phyloP scores from a whole-genome alignment of 2,329 filamentous ascomycete species.

The Neofusicoccum sp. region DNA sequence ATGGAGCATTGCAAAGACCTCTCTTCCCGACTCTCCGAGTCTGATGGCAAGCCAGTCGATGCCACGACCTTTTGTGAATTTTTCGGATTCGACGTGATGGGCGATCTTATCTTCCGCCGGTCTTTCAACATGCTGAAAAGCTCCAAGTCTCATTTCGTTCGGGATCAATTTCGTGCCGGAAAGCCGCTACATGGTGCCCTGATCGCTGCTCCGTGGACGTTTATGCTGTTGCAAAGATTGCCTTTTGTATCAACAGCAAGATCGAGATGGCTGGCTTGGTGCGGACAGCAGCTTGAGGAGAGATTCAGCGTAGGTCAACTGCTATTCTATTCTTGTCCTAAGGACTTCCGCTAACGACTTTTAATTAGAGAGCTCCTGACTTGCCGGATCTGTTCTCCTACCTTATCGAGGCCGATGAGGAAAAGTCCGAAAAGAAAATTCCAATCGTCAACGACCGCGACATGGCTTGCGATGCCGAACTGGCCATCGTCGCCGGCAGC shows the following conservation, averaged over 20 bases:
- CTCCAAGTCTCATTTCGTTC: conserved; percentile 41
- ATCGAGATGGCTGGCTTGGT: background rate
- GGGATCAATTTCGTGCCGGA: conserved; percentile 40
- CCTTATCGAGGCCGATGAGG: conserved; percentile 46
- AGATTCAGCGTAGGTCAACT: background rate
- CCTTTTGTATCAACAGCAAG: background rate
- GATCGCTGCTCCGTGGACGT: background rate
- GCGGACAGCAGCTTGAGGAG: background rate
- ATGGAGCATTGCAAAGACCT: background rate
- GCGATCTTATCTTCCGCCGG: conserved; percentile 47
- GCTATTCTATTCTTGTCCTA: too few relatives aligned
- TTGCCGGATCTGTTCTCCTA: conserved; percentile 49
- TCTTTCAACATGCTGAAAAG: conserved; percentile 45
- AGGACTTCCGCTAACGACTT: too few relatives aligned
- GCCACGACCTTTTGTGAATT: conserved; percentile 28
- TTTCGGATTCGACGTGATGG: conserved; percentile 54
- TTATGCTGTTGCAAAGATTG: conserved; percentile 42
- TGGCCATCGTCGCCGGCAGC: conserved; percentile 50
- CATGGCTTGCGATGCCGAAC: conserved; percentile 49
- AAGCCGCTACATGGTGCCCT: background rate
- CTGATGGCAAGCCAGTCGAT: background rate
- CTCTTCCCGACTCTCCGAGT: background rate
- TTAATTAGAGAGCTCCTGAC: too few relatives aligned
- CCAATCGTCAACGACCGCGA: conserved; percentile 45
- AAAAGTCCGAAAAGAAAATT: conserved; percentile 38